A percentile compares a stretch with the other conserved stretches of the same genome.
These are phyloP conservation scores for Pseudocercospora fijiensis DNA, from an alignment of 2,329 filamentous ascomycete species.

Conservation along the genomic window DNA sequence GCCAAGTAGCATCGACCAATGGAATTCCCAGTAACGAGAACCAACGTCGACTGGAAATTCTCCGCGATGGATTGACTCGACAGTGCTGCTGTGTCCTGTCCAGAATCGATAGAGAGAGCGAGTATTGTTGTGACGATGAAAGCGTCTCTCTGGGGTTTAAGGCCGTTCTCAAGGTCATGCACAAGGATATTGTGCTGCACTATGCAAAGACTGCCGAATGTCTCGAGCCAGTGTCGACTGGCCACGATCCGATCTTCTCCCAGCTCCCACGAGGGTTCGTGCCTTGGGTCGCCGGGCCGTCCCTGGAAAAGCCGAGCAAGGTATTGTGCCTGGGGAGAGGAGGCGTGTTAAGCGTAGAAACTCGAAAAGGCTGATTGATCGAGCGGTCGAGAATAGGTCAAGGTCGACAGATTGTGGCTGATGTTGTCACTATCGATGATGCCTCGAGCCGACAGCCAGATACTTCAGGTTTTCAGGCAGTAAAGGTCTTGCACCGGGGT, in stretches of 20 bases:
- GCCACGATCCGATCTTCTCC: neutral
- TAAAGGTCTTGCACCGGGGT: conserved; percentile 17
- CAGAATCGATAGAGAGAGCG: neutral
- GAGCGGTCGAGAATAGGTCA: neutral
- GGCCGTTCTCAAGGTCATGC: neutral
- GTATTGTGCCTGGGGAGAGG: neutral
- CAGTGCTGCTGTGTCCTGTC: conserved; percentile 3
- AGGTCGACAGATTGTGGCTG: conserved; percentile 15
- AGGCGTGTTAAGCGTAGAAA: neutral
- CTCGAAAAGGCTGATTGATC: neutral
- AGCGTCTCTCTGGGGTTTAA: neutral
- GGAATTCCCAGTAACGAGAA: neutral
- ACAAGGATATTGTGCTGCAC: neutral
- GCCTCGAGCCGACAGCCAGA: conserved; percentile 16
- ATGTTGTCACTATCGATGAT: conserved; percentile 9
- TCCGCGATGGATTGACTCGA: neutral
- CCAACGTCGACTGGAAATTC: neutral
- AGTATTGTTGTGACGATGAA: neutral
- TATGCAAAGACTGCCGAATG: neutral
- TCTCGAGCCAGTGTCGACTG: neutral
- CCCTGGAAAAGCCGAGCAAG: neutral
- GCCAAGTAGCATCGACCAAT: neutral
- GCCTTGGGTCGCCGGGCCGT: neutral
- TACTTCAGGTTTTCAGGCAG: conserved; percentile 18
- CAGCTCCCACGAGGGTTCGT: neutral